Evolutionary conservation across 306 rosid species (phyloP).

Genomic region (Ziziphus jujuba): DNA sequence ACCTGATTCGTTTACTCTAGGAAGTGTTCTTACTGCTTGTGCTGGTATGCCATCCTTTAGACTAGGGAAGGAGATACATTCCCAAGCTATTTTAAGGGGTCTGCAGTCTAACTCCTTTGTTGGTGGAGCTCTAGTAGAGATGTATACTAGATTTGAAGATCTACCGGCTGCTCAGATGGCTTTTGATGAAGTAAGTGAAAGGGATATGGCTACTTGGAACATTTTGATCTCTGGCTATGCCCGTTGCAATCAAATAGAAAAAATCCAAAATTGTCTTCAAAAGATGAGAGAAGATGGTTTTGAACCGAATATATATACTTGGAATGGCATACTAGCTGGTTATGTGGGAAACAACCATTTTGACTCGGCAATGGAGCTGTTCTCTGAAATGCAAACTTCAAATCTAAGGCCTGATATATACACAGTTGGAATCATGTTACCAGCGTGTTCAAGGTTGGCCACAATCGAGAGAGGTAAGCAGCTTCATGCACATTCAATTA

Average conservation of each 20-base stretch:
- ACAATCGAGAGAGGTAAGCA: constrained; percentile 56
- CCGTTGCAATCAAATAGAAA: constrained; percentile 27
- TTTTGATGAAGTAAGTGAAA: constrained; percentile 44
- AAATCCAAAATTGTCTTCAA: constrained; percentile 34
- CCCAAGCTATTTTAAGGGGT: constrained; percentile 44
- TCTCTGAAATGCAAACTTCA: constrained; percentile 39
- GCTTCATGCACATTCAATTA: constrained; percentile 54
- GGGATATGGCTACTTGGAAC: constrained; percentile 60
- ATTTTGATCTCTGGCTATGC: constrained; percentile 50
- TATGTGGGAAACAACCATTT: constrained; percentile 37
- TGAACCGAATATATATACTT: constrained; percentile 43
- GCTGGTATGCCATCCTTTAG: constrained; percentile 36
- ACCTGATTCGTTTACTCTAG: constrained; percentile 59
- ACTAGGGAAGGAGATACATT: constrained; percentile 48
- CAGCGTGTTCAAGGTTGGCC: constrained; percentile 52
- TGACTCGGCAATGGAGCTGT: constrained; percentile 38
- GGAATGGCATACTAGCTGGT: constrained; percentile 50
- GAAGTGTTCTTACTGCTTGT: constrained; percentile 50
- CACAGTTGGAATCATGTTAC: constrained; percentile 50
- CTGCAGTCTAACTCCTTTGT: constrained; percentile 47
- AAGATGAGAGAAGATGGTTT: constrained; percentile 52
- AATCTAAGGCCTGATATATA: constrained; percentile 50
- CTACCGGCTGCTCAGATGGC: constrained; percentile 42
- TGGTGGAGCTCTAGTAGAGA: constrained; percentile 66
- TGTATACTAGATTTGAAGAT: constrained; percentile 48